Conservation (phyloP, 768 basidiomycete genomes). For the Pleurotus eryngii region DNA sequence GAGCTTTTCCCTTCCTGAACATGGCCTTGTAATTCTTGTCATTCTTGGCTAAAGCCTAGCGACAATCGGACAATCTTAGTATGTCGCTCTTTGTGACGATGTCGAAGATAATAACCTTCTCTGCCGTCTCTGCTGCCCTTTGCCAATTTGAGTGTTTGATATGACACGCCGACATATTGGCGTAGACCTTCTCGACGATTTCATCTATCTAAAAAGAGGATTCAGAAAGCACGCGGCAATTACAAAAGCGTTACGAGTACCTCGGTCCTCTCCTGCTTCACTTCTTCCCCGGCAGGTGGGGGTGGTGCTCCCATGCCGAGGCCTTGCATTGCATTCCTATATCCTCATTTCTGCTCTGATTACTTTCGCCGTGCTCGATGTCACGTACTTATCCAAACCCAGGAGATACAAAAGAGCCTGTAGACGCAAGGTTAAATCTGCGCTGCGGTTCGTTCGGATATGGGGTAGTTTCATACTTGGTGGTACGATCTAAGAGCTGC, state of each 20-base stretch:
- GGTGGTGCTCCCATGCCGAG: constrained; percentile 39
- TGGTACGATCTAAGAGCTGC: constrained; percentile 73
- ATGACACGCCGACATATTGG: constrained; percentile 84
- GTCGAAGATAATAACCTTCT: constrained; percentile 49
- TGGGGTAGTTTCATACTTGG: constrained; percentile 38
- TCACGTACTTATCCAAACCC: constrained; percentile 72
- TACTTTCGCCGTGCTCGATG: not conserved
- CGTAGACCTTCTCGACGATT: constrained; percentile 77
- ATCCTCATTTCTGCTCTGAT: not conserved
- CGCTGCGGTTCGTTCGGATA: too few species aligned
- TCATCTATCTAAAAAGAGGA: constrained; percentile 55
- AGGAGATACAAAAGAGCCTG: constrained; percentile 71
- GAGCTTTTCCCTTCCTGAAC: constrained; percentile 78
- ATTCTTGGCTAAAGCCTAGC: constrained; percentile 72
- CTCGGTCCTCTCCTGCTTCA: constrained; percentile 63
- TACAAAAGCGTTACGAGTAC: constrained; percentile 29
- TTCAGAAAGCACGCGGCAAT: not conserved
- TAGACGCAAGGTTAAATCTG: not conserved
- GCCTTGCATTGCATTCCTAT: constrained; percentile 53
- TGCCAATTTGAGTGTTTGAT: constrained; percentile 79
- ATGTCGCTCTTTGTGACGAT: not conserved
- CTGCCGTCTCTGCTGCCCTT: constrained; percentile 75
- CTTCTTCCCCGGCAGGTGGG: constrained; percentile 21
- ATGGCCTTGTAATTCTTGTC: constrained; percentile 73
- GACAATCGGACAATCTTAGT: not conserved